Percentiles rank a stretch among this genome's conserved stretches.
Evolutionary conservation across 23 red algal species (phyloP).

Genomic region (Gracilaria vermiculophylla): DNA sequence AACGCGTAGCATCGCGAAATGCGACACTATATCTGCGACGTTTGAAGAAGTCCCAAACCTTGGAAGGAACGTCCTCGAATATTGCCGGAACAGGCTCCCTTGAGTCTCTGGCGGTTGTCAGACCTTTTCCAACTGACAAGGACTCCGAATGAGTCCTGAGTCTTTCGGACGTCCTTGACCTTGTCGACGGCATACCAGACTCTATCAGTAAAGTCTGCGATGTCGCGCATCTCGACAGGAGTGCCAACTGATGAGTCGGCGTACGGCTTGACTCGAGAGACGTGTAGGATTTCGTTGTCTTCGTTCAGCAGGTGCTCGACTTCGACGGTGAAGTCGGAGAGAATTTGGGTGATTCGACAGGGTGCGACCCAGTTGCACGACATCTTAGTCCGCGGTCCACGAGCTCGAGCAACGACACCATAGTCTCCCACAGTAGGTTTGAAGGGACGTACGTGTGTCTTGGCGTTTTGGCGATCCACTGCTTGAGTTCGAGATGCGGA

Average conservation of each 20-base stretch:
- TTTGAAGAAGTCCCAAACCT: not conserved
- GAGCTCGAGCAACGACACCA: not conserved
- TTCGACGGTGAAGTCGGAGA: conserved; percentile 25
- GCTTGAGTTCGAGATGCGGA: not conserved
- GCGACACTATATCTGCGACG: not conserved
- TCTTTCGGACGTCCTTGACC: not conserved
- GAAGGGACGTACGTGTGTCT: not conserved
- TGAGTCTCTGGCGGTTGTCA: not conserved
- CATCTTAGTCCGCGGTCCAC: not conserved
- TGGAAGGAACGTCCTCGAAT: not conserved
- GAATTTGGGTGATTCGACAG: not conserved
- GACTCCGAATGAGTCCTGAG: not conserved
- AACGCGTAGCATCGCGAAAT: no score
- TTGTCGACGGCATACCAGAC: not conserved
- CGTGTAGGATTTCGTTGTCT: not conserved
- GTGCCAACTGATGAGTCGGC: not conserved
- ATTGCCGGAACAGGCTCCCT: not conserved
- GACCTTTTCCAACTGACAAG: not conserved
- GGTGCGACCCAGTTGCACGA: not conserved
- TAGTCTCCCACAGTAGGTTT: not conserved
- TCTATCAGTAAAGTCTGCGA: not conserved
- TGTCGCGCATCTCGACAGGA: not conserved
- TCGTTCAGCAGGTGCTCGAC: conserved; percentile 18
- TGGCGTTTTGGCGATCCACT: not conserved
- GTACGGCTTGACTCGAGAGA: conserved; percentile 3